A percentile compares a stretch with the other conserved stretches of the same genome.
These are phyloP conservation scores for Corynascus novoguineensis DNA, from an alignment of 495 filamentous ascomycete species.

Conservation along the genomic window DNA sequence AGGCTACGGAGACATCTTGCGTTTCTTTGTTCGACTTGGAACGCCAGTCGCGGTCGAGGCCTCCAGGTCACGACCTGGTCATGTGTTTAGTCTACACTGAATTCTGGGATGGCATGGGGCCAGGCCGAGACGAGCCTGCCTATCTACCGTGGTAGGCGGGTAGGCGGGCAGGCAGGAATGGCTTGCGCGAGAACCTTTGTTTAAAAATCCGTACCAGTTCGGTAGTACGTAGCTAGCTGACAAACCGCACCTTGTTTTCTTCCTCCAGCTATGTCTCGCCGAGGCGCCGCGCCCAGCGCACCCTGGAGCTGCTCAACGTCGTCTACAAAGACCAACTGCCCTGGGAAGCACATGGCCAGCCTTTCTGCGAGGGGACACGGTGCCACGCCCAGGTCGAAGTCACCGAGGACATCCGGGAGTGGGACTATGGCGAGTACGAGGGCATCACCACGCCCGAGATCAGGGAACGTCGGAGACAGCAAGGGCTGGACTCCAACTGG, in stretches of 20 bases:
- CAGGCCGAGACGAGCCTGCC: background rate
- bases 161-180: too few species aligned
- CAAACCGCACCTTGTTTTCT: too few species aligned
- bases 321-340: conserved; percentile 39
- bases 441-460: conserved; percentile 77
- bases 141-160: too few species aligned
- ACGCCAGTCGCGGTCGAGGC: too few species aligned
- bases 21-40: too few species aligned
- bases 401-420: conserved; percentile 78
- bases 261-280: conserved; percentile 71
- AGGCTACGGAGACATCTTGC: too few species aligned
- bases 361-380: conserved; percentile 25
- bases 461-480: conserved; percentile 49
- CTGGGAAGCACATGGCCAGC: conserved; percentile 40
- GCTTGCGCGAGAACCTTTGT: too few species aligned
- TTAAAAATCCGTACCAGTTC: too few species aligned
- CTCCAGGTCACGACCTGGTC: too few species aligned
- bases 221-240: too few species aligned
- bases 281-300: conserved; percentile 75
- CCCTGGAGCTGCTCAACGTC: conserved; percentile 75
- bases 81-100: too few species aligned
- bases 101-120: too few species aligned
- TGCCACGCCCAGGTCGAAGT: conserved; percentile 55
- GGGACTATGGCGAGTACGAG: conserved; percentile 96
- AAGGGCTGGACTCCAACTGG: conserved; percentile 57